Evolutionary conservation across 2,329 filamentous ascomycete genomes (phyloP), one percentile per base, ranked within the genome.

Genomic region (Colletotrichum tanaceti): DNA sequence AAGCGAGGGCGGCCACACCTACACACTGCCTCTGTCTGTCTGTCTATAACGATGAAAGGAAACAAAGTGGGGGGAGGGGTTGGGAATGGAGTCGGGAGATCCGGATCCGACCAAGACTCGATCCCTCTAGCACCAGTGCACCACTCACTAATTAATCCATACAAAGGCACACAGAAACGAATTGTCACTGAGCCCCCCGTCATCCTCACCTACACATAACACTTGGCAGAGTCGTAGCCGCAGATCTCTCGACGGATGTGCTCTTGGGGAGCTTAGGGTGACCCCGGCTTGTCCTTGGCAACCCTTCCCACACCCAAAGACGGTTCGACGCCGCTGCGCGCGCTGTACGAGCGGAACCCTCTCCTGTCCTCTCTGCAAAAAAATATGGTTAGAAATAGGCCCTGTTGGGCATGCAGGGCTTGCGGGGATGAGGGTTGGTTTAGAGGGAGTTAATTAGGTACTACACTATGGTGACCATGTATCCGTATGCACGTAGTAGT

Each of bases 261-360:
- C 55, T 43, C 43, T 38, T 44, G 39, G 62, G 20, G 54, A 44
- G 49, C n/a, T n/a, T n/a, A n/a, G n/a, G n/a, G n/a, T n/a, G n/a
- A 59, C 61, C 61, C 55, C n/a, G 50, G 57, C 35, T 24, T 46
- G n/a, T 20, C 44, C 57, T 55, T 54, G 62, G 55, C 28, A 28
- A 28, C 28, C 28, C 28, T 28, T 28, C 28, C 28, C 28, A 28
- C 28, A 28, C 62, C 53, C 43, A 11, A 28, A n/a, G 50, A 58
- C 55, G 38, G 66, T 61, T 55, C 62, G 55, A 57, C 62, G 66
- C 62, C 62, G 62, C 62, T n/a, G 44, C 24, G 41, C 43, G 11
- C n/a, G 1, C 5, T 52, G 50, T 52, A 62, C 57, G 49, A 65
- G 62, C 49, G 55, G 60, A 60, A 28, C 28, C 28, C 62, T 55